Conservation (phyloP, 2,329 filamentous ascomycete species). For the Colletotrichum horii region DNA sequence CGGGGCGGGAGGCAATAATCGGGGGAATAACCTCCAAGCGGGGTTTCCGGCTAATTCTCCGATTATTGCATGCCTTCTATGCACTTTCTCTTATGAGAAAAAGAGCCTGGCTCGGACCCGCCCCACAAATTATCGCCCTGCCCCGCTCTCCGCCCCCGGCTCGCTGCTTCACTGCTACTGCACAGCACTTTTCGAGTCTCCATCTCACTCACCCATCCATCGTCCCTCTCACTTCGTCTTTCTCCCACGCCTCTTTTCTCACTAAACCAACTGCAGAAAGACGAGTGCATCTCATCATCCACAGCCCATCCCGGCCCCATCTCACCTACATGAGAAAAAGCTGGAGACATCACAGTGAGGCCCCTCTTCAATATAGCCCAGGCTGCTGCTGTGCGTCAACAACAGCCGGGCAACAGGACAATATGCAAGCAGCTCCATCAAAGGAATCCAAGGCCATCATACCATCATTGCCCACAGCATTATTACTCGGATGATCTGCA, state of each 20-base stretch:
- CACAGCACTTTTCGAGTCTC: not conserved
- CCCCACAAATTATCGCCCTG: not conserved
- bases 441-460: not conserved
- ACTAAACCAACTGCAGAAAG: not conserved
- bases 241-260: not conserved
- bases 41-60: not conserved
- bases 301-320: not conserved
- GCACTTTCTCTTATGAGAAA: not conserved
- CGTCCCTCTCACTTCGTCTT: not conserved
- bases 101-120: not conserved
- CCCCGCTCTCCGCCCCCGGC: not conserved
- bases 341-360: not conserved
- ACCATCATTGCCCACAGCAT: not conserved
- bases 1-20: not conserved
- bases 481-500: slow-evolving; percentile 4
- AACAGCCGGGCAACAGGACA: not conserved
- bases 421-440: not conserved
- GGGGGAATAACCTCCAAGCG: not conserved
- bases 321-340: slow-evolving; percentile 13
- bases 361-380: not conserved
- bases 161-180: not conserved
- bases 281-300: slow-evolving; percentile 2
- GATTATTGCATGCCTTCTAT: not conserved
- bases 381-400: not conserved
- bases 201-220: not conserved